Conservation (phyloP, 495 filamentous ascomycete genomes). For the Aspergillus conjunctus region DNA sequence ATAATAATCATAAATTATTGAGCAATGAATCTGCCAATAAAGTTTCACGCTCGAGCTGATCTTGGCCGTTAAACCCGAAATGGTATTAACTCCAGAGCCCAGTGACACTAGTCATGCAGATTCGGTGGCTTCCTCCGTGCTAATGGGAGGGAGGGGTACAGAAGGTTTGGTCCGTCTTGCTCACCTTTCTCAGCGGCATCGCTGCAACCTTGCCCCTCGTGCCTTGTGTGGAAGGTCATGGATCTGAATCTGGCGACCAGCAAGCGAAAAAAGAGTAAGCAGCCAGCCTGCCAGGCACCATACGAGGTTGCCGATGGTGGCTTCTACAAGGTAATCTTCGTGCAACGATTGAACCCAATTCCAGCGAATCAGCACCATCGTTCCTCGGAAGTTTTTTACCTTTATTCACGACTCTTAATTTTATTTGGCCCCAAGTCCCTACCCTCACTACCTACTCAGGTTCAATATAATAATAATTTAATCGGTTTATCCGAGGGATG, state of each 20-base stretch:
- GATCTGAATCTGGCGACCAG: neutral
- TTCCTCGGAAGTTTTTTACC: neutral
- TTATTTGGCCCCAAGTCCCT: too few relatives aligned
- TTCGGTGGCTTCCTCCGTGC: constrained; percentile 14
- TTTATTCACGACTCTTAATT: neutral
- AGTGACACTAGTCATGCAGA: constrained; percentile 9
- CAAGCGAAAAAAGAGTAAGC: neutral
- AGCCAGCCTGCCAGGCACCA: too few relatives aligned
- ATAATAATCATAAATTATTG: neutral
- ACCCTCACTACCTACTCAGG: too few relatives aligned
- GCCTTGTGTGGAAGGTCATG: constrained; percentile 13
- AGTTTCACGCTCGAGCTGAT: neutral
- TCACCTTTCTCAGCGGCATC: constrained; percentile 8
- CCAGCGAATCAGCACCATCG: constrained; percentile 2
- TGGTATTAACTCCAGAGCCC: constrained; percentile 10
- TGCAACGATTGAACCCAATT: constrained; percentile 3
- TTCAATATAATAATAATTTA: neutral
- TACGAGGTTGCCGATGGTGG: neutral
- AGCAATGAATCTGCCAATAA: neutral
- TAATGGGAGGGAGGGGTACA: constrained; percentile 4
- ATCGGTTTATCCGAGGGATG: neutral
- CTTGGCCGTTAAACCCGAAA: constrained; percentile 10
- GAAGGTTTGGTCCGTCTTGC: constrained; percentile 10
- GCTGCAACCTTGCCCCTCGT: constrained; percentile 20
- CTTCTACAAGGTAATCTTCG: constrained; percentile 4